Percentiles rank a stretch among this genome's conserved stretches.
phyloP scores from a whole-genome alignment of 2,329 filamentous ascomycete genomes.

The Ophiostoma tasmaniense region DNA sequence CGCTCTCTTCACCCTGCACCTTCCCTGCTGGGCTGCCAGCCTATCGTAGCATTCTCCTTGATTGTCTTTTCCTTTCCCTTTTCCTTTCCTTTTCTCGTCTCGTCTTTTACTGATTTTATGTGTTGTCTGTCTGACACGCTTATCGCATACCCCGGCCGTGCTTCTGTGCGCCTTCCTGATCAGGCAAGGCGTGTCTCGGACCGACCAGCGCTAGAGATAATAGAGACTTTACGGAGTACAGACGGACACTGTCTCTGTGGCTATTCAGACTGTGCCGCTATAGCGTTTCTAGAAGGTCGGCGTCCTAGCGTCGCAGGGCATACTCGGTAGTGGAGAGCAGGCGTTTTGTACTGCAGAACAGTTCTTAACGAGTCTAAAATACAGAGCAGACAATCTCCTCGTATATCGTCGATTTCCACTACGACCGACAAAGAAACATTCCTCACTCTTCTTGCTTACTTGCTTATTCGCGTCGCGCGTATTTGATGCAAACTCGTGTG shows the following conservation, averaged over 20 bases:
- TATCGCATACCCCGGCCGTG: neutral
- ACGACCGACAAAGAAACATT: neutral
- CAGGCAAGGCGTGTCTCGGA: neutral
- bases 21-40: neutral
- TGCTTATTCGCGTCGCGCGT: too few species aligned
- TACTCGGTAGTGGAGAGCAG: too few species aligned
- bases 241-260: neutral
- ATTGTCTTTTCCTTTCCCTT: too few species aligned
- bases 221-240: neutral
- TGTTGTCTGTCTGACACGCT: too few species aligned
- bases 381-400: neutral
- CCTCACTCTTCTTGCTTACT: too few species aligned
- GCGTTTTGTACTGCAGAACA: too few species aligned
- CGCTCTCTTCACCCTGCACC: too few species aligned
- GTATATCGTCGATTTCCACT: slow-evolving; percentile 5
- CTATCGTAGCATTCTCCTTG: too few species aligned
- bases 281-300: slow-evolving; percentile 11
- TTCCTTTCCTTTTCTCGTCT: too few species aligned
- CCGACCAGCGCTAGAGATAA: neutral
- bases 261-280: slow-evolving; percentile 7
- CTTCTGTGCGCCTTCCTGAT: slow-evolving; percentile 3
- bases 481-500: too few species aligned
- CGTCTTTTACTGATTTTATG: neutral
- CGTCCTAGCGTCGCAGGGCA: neutral
- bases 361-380: too few species aligned